Base-by-base conservation (phyloP, 805 yeast species). In the Candida verbasci region DNA sequence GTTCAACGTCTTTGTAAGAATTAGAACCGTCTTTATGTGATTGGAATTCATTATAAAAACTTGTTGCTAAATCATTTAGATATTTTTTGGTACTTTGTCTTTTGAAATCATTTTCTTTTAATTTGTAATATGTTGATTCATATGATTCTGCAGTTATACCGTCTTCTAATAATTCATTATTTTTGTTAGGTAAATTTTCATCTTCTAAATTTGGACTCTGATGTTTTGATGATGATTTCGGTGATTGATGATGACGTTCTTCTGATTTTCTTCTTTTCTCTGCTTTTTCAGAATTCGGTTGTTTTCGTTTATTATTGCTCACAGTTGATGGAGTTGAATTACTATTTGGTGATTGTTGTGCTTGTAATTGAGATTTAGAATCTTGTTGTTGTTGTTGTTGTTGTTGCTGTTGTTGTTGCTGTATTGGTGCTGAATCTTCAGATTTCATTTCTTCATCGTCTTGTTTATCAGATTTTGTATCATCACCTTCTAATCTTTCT, bases 121-220 rank as follows among this genome's bases (percentile, higher is more conserved):
- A 65, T 35, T 65, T 62, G 38, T 61, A 65, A 49, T 77, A 80
- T 5, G 73, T 67, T 1, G 77, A 67, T 37, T 79, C 76, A 47
- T 76, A 80, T 18, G 65, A 48, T 45, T 73, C 74, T 2, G 70
- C 67, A 3, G 60, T 40, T 8, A 57, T 48, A 1, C 72, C 72
- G 29, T 58, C 69, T 26, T 60, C 62, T 17, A 67, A 50, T 20
- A 63, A 50, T 29, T 63, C 70, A 42, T 74, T 73, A 25, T 64
- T 72, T 44, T 60, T 74, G 33, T 69, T 74, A 14, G 65, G 65
- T 21, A 55, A 36, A n/a, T 26, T 27, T 3, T 37, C 36, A 30
- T 36, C 33, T 17, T 15, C 33, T 29, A 20, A 17, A 12, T 25
- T 17, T 14, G 30, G 30, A 17, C 16, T 31, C 6, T 33, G 34